Evolutionary conservation across 1,139 yeast genomes (phyloP), one percentile per base, ranked within the genome.

Genomic region (Candida sojae): DNA sequence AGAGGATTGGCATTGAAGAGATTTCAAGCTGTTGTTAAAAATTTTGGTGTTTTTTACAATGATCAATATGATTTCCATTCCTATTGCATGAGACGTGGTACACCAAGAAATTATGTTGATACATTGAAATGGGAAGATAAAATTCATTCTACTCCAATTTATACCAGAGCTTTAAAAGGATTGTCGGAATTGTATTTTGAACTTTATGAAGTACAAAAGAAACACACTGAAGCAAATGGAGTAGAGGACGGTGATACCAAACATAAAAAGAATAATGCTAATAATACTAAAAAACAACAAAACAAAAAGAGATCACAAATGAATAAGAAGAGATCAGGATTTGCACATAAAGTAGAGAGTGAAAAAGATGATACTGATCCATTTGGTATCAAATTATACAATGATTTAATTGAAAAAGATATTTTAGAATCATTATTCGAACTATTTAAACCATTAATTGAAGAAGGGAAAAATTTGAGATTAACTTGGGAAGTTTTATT

Each of bases 61-160:
- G 99, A 95, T 62, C 97, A 93, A 68, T 80, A 87, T 57, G 99
- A 93, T 64, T 93, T 93, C 84, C 99, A 93, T 66, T 85, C 88
- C 41, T 93, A 90, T 66, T 87, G 96, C 64, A 82, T 89, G 76
- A 83, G 97, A 69, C 84, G 87, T 58, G 98, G 98, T 12, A 89
- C 98, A 5, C 86, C 95, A 28, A 79, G 96, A 53, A 86, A 93
- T 25, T 93, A 93, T 61, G 58, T 88, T 35, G 84, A 83, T 28
- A 82, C 88, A 75, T 58, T 92, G 47, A 68, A 73, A 43, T 93
- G 98, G 98, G 96, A 86, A 52, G 95, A 91, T 61, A 63, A 70
- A 23, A 66, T 93, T 39, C 90, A 78, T 62, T 66, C 83, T 3
- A 83, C 88, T 39, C 90, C 95, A 2, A 78, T 85, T 42, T 91